Evolutionary conservation across 306 rosid species (phyloP).

Genomic region (Morella rubra): DNA sequence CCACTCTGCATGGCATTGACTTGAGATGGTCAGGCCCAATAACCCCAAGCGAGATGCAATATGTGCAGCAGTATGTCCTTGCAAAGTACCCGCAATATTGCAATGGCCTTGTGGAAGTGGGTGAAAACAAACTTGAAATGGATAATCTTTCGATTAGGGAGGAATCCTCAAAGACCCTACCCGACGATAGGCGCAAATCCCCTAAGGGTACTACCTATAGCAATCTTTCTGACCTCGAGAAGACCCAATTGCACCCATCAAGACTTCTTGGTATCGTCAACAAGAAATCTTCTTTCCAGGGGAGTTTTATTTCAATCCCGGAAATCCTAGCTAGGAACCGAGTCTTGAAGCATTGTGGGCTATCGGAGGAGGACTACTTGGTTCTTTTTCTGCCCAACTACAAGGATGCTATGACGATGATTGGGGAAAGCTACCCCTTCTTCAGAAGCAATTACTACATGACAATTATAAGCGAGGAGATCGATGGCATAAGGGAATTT

Average conservation of each 20-base stretch:
- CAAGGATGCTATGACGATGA: constrained; percentile 69
- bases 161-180: constrained; percentile 45
- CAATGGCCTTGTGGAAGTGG: constrained; percentile 53
- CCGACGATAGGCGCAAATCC: constrained; percentile 60
- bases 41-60: constrained; percentile 75
- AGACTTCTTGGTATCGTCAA: constrained; percentile 74
- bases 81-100: constrained; percentile 83
- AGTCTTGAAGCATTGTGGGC: constrained; percentile 74
- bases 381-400: constrained; percentile 72
- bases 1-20: constrained; percentile 66
- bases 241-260: constrained; percentile 70
- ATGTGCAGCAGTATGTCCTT: constrained; percentile 74
- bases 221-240: constrained; percentile 60
- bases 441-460: constrained; percentile 62
- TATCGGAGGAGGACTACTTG: constrained; percentile 67
- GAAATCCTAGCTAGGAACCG: constrained; percentile 66
- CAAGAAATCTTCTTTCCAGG: constrained; percentile 68
- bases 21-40: constrained; percentile 92
- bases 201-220: constrained; percentile 44
- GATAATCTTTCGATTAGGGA: constrained; percentile 54
- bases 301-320: constrained; percentile 75
- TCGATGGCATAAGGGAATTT: constrained; percentile 57
- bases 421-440: constrained; percentile 83
- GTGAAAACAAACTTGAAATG: constrained; percentile 36
- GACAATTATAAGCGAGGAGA: constrained; percentile 50